Evolutionary conservation across 73 alveolate species (phyloP).

Genomic region (Symbiodinium natans): DNA sequence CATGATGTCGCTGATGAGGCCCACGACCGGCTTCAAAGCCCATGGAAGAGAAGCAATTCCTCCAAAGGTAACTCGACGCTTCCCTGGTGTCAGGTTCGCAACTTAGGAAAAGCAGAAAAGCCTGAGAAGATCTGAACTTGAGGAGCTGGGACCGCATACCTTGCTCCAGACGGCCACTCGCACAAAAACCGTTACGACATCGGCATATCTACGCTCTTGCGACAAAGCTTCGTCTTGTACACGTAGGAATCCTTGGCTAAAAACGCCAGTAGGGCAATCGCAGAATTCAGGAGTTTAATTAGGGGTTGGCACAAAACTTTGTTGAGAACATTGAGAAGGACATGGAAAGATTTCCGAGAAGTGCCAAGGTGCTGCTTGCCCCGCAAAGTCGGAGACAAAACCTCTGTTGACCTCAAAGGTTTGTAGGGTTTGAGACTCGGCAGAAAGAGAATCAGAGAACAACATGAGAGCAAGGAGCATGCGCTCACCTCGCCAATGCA

Average conservation of each 20-base stretch:
- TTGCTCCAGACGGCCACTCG: neutral
- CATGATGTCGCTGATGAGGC: constrained; percentile 58
- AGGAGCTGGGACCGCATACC: constrained; percentile 75
- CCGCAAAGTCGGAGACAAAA: constrained; percentile 48
- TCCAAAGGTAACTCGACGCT: neutral
- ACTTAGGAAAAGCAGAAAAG: too few relatives aligned
- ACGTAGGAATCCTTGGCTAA: constrained; percentile 39
- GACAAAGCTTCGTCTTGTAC: constrained; percentile 66
- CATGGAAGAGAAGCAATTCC: constrained; percentile 71
- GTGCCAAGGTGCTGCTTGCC: constrained; percentile 61
- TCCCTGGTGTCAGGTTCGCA: too few relatives aligned
- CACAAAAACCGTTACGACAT: neutral
- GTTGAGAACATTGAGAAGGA: neutral
- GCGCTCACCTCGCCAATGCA: too few relatives aligned
- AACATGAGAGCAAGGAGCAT: neutral
- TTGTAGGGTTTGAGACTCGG: neutral
- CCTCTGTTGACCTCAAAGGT: constrained; percentile 53
- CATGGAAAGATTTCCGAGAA: neutral
- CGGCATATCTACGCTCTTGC: neutral
- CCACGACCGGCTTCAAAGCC: constrained; percentile 85
- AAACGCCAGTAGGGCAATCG: neutral
- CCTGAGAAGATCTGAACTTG: constrained; percentile 65
- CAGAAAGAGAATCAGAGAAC: neutral
- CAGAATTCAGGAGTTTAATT: too few relatives aligned
- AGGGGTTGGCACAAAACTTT: too few relatives aligned